phyloP scores from a whole-genome alignment of 179 eudicot species.

The Spinacia oleracea region DNA sequence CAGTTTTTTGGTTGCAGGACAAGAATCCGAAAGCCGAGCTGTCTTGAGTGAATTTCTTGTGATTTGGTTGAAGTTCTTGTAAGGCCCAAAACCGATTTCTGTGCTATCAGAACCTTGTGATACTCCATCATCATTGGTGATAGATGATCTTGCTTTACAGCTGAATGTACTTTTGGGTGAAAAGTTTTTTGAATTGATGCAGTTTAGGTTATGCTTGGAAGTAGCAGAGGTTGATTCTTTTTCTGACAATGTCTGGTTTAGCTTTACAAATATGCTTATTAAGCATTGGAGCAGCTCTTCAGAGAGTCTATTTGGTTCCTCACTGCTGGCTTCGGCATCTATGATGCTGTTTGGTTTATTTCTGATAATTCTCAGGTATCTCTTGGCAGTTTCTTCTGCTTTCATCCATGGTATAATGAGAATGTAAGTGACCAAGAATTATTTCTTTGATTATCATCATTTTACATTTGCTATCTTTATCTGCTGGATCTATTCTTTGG shows the following conservation, averaged over 20 bases:
- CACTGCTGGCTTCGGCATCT: constrained; percentile 33
- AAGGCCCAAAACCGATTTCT: constrained; percentile 50
- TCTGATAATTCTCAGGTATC: constrained; percentile 23
- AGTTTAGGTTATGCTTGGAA: constrained; percentile 45
- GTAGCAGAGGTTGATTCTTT: constrained; percentile 38
- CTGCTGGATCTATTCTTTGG: background rate
- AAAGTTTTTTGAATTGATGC: constrained; percentile 64
- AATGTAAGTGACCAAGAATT: background rate
- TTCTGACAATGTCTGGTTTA: constrained; percentile 44
- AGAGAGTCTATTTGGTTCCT: constrained; percentile 70
- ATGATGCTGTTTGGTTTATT: constrained; percentile 20
- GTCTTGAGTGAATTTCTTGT: constrained; percentile 56
- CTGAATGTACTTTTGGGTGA: constrained; percentile 58
- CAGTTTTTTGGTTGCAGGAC: constrained; percentile 47
- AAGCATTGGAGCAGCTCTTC: constrained; percentile 74
- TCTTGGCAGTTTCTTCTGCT: constrained; percentile 29
- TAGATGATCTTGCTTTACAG: constrained; percentile 49
- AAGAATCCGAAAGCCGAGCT: constrained; percentile 43
- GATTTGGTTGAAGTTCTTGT: constrained; percentile 61
- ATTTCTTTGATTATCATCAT: background rate
- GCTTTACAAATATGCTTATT: constrained; percentile 57
- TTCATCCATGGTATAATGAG: constrained; percentile 7
- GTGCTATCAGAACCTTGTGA: constrained; percentile 41
- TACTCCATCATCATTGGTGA: constrained; percentile 35
- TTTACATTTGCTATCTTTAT: background rate